Evolutionary conservation across 805 yeast species (phyloP).

Genomic region (Debaryomyces tyrocola): DNA sequence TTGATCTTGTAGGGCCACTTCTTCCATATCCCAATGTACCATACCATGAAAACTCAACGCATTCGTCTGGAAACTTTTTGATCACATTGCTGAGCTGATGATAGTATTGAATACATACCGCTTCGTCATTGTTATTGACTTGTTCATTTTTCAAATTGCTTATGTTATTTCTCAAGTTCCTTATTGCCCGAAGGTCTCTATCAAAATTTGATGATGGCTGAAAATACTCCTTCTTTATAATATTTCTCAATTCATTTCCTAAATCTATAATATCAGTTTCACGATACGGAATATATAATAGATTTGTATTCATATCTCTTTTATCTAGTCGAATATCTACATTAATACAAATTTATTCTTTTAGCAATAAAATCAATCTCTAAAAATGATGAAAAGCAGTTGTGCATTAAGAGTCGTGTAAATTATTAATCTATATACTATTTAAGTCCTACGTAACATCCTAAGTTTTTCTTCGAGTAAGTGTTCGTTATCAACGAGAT

Average conservation of each 20-base stretch:
- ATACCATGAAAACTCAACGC: conserved; percentile 68
- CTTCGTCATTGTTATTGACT: conserved; percentile 29
- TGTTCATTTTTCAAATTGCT: conserved; percentile 30
- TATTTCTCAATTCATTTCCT: conserved; percentile 34
- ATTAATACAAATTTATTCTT: too few species aligned
- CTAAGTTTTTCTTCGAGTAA: conserved; percentile 8
- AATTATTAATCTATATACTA: not conserved
- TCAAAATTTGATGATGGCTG: conserved; percentile 36
- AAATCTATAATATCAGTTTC: conserved; percentile 44
- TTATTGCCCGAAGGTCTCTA: conserved; percentile 33
- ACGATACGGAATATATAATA: conserved; percentile 53
- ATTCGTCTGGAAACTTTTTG: conserved; percentile 63
- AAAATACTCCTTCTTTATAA: conserved; percentile 49
- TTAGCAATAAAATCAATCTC: too few species aligned
- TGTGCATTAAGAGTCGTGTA: not conserved
- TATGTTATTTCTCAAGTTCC: conserved; percentile 44
- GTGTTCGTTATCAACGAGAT: conserved; percentile 14
- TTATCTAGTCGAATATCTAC: too few species aligned
- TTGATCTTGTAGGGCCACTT: conserved; percentile 44
- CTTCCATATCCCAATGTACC: conserved; percentile 62
- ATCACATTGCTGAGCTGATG: conserved; percentile 42
- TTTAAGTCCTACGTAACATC: not conserved
- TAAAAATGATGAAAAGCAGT: too few species aligned
- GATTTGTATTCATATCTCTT: conserved; percentile 27
- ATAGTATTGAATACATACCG: conserved; percentile 47